Evolutionary conservation across 768 basidiomycete species (phyloP).

Genomic region (Lactarius tabidus): DNA sequence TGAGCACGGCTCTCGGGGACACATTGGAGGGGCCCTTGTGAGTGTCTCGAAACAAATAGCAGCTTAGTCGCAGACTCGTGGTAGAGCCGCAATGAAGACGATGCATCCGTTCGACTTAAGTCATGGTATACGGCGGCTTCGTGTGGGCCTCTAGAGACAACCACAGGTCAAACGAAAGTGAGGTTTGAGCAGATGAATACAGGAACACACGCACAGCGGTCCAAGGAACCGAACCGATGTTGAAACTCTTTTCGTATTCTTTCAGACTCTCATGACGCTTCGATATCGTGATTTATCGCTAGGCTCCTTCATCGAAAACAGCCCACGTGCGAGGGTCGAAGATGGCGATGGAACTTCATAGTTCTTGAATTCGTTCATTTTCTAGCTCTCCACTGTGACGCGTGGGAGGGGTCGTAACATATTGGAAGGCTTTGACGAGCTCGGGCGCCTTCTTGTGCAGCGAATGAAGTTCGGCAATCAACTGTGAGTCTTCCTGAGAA

Average conservation of each 20-base stretch:
- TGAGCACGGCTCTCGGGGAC: conserved; percentile 64
- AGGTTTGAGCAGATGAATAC: background rate
- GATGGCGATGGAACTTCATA: conserved; percentile 86
- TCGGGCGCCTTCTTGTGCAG: conserved; percentile 56
- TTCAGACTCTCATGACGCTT: conserved; percentile 86
- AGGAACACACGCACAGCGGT: conserved; percentile 63
- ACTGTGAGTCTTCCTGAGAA: conserved; percentile 48
- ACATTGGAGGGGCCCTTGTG: conserved; percentile 57
- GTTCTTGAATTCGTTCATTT: conserved; percentile 97
- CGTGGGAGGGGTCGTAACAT: conserved; percentile 55
- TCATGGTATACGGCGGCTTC: conserved; percentile 72
- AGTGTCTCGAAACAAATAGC: conserved; percentile 89
- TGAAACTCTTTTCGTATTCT: conserved; percentile 99
- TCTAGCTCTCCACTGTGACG: conserved; percentile 77
- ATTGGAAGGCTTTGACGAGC: conserved; percentile 57
- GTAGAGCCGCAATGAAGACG: conserved; percentile 88
- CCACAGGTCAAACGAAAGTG: conserved; percentile 52
- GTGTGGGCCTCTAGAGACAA: conserved; percentile 64
- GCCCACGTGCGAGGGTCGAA: conserved; percentile 86
- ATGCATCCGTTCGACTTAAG: conserved; percentile 97
- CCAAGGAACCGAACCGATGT: conserved; percentile 95
- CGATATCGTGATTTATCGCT: conserved; percentile 37
- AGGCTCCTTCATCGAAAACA: conserved; percentile 64
- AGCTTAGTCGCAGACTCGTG: conserved; percentile 65
- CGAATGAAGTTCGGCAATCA: conserved; percentile 50